Base-by-base conservation (phyloP, 1,284 basidiomycete genomes). In the Ustilago curta region DNA sequence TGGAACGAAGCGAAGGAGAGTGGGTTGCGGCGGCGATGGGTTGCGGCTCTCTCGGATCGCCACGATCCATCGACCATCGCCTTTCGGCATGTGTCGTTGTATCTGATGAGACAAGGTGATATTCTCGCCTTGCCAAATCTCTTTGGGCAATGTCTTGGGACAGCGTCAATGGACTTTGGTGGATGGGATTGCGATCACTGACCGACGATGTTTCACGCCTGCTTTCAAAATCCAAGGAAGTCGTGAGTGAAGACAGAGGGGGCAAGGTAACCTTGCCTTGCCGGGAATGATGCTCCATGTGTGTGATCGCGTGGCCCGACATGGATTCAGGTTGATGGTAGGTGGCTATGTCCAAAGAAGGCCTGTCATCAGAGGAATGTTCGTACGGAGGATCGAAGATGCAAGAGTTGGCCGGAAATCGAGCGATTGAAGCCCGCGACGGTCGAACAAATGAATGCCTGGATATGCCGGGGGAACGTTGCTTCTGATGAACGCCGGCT, bases 161-260 rank as follows among this genome's bases (percentile, higher is more conserved):
- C 4, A 14, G 14, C 18, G n/a, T 32, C 18, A 21, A 25, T 18
- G 44, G 21, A 31, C 32, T 29, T 4, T 25, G 39, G 8, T 32
- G 32, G 18, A 44, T 14, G 31, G 55, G 31, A 31, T 47, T n/a
- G 11, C 35, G 39, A 5, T 42, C 43, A 23, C 27, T 42, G 19
- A 12, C 12, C 0, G 45, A 21, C 18, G 44, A n/a, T 16, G 35
- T 25, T 4, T 65, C 54, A 35, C 50, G 47, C 27, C 50, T 45
- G n/a, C 50, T 51, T 21, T 55, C 70, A 9, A 44, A 47, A 25
- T 51, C 58, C 48, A 69, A 57, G 35, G 70, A 68, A 16, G 58
- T 43, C 12, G 70, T 74, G 25, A 74, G 65, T 25, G 66, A 52
- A 8, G 70, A 70, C 16, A 74, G 61, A 21, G 70, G 70, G 3